Percentiles rank a stretch among this genome's conserved stretches.
phyloP scores from a whole-genome alignment of 495 filamentous ascomycete genomes.

The Penicillium roqueforti region DNA sequence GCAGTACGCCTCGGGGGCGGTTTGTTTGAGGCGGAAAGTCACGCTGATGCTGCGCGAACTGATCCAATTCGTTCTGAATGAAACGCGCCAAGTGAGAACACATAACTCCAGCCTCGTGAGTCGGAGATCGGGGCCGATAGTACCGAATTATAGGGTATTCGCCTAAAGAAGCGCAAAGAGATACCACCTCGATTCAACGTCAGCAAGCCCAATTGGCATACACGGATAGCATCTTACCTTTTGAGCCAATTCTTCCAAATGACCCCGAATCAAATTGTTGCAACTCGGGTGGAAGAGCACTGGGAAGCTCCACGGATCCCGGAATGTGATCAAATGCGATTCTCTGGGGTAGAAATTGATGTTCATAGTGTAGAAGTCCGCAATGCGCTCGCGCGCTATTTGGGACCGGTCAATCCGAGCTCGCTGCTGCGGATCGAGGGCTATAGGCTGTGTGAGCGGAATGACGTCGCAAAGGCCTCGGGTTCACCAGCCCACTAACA shows the following conservation, averaged over 20 bases:
- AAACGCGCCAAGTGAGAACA: constrained; percentile 87
- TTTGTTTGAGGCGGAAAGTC: constrained; percentile 80
- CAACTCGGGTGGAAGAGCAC: constrained; percentile 87
- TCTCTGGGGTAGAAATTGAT: constrained; percentile 88
- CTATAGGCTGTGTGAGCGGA: constrained; percentile 31
- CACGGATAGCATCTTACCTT: constrained; percentile 56
- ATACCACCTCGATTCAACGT: constrained; percentile 61
- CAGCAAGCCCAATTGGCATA: constrained; percentile 13
- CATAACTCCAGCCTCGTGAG: constrained; percentile 82
- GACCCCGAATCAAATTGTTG: constrained; percentile 72
- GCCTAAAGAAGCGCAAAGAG: constrained; percentile 75
- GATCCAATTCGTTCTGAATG: constrained; percentile 83
- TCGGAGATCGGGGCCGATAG: constrained; percentile 67
- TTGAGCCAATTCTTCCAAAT: constrained; percentile 77
- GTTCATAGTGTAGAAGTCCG: constrained; percentile 66
- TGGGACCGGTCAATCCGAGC: constrained; percentile 53
- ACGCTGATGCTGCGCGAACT: constrained; percentile 72
- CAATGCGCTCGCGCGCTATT: constrained; percentile 67
- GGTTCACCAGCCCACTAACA: constrained; percentile 42
- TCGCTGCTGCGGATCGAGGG: constrained; percentile 51
- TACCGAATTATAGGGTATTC: constrained; percentile 91
- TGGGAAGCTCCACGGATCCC: constrained; percentile 93
- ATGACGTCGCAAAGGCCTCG: constrained; percentile 4
- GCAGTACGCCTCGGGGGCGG: constrained; percentile 75
- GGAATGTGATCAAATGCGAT: constrained; percentile 84